Conservation (phyloP, 495 filamentous ascomycete genomes). For the Talaromyces liani region DNA sequence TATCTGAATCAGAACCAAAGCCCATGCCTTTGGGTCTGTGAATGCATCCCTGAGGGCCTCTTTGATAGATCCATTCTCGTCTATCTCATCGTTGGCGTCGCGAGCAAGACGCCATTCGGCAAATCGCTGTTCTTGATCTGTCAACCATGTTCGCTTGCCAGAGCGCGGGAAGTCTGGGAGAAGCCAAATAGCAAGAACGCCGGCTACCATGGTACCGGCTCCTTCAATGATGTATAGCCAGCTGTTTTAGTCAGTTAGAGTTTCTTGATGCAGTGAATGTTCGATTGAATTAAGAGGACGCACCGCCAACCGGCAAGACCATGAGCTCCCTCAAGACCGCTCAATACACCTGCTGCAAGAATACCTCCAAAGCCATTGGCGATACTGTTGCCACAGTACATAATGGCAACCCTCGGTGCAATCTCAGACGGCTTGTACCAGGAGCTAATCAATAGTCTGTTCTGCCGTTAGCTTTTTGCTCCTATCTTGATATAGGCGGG, state of each 20-base stretch:
- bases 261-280: too few relatives aligned
- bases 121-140: conserved; percentile 10
- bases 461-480: neutral
- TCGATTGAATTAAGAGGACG: too few relatives aligned
- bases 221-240: too few relatives aligned
- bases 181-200: conserved; percentile 12
- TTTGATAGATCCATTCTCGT: conserved; percentile 7
- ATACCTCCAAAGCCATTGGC: conserved; percentile 22
- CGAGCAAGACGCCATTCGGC: too few relatives aligned
- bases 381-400: conserved; percentile 18
- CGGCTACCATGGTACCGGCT: conserved; percentile 15
- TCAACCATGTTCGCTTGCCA: conserved; percentile 17
- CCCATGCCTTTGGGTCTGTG: conserved; percentile 19
- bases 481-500: too few relatives aligned
- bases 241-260: too few relatives aligned
- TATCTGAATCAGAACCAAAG: conserved; percentile 17
- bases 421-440: conserved; percentile 21
- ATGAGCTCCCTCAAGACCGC: conserved; percentile 12
- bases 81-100: too few relatives aligned
- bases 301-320: conserved; percentile 19
- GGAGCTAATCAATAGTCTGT: conserved; percentile 15
- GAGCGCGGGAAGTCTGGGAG: conserved; percentile 17
- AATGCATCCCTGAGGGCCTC: conserved; percentile 17
- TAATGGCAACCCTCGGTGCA: conserved; percentile 16
- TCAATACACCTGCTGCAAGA: conserved; percentile 19